Conservation (phyloP, 2,329 filamentous ascomycete genomes). For the Xylariaceae sp. region DNA sequence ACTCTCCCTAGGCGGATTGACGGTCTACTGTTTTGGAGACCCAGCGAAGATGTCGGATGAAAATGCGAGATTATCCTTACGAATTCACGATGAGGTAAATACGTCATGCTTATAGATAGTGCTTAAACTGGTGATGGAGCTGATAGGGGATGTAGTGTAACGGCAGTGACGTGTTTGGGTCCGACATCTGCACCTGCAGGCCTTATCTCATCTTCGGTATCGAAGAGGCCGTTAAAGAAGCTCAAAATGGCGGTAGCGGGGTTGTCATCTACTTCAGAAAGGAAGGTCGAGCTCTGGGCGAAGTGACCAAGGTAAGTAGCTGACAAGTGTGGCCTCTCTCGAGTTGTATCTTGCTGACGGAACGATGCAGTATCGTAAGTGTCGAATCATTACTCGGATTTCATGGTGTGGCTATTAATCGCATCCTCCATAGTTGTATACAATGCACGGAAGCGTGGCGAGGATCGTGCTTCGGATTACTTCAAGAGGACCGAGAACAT, state of each 20-base stretch:
- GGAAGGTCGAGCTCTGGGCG: slow-evolving; percentile 90
- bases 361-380: slow-evolving; percentile 54
- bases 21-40: slow-evolving; percentile 96
- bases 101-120: slow-evolving; percentile 16
- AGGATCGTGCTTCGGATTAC: slow-evolving; percentile 86
- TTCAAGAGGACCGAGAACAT: slow-evolving; percentile 99
- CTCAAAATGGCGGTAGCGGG: slow-evolving; percentile 89
- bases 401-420: slow-evolving; percentile 34
- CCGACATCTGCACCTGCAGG: slow-evolving; percentile 95
- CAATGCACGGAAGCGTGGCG: slow-evolving; percentile 81
- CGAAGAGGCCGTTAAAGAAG: slow-evolving; percentile 96
- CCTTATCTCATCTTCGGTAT: slow-evolving; percentile 97
- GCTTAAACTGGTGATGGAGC: slow-evolving; percentile 5
- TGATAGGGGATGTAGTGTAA: slow-evolving; percentile 68
- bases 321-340: slow-evolving; percentile 13
- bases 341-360: slow-evolving; percentile 41
- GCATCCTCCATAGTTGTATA: slow-evolving; percentile 61
- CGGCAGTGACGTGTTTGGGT: slow-evolving; percentile 95
- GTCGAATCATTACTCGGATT: slow-evolving; percentile 32
- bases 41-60: slow-evolving; percentile 93
- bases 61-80: slow-evolving; percentile 78
- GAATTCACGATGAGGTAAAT: slow-evolving; percentile 73
- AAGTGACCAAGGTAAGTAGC: slow-evolving; percentile 85
- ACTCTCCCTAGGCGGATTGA: slow-evolving; percentile 71
- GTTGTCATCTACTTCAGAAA: slow-evolving; percentile 99